Evolutionary conservation across 192 early-diverging fungal genomes (phyloP).

Genomic region (Pilobolus umbonatus): DNA sequence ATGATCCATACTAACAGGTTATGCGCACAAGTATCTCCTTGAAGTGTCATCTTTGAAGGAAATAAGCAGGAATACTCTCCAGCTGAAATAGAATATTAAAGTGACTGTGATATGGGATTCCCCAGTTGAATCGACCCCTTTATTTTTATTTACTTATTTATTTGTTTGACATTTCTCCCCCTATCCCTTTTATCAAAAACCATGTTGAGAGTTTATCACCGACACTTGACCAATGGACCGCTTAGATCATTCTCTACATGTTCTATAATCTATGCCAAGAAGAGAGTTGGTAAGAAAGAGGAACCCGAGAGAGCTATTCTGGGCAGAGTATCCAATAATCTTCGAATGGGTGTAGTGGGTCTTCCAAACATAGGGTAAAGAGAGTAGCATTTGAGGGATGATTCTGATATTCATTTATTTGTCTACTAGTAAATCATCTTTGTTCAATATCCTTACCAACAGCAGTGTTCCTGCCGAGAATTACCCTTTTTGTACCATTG

Average conservation of each 20-base stretch:
- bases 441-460: constrained; percentile 54
- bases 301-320: not conserved
- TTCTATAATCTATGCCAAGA: constrained; percentile 1
- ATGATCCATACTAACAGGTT: too few species aligned
- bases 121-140: too few species aligned
- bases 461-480: constrained; percentile 58
- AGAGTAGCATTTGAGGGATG: too few species aligned
- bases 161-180: constrained; percentile 6
- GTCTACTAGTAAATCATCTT: constrained; percentile 40
- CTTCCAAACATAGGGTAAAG: constrained; percentile 80
- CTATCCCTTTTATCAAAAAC: not conserved
- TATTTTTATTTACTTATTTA: too few species aligned
- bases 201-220: constrained; percentile 1
- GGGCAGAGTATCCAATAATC: constrained; percentile 73
- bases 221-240: too few species aligned
- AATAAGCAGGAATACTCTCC: too few species aligned
- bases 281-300: not conserved
- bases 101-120: too few species aligned
- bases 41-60: too few species aligned
- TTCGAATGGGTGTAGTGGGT: constrained; percentile 75
- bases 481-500: constrained; percentile 80
- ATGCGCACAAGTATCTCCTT: too few species aligned
- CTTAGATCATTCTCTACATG: not conserved
- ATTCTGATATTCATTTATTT: not conserved
- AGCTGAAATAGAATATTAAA: too few species aligned